Evolutionary conservation across 2,329 filamentous ascomycete species (phyloP), one percentile per base, ranked within the genome.

Genomic region (Cryphonectria parasitica): DNA sequence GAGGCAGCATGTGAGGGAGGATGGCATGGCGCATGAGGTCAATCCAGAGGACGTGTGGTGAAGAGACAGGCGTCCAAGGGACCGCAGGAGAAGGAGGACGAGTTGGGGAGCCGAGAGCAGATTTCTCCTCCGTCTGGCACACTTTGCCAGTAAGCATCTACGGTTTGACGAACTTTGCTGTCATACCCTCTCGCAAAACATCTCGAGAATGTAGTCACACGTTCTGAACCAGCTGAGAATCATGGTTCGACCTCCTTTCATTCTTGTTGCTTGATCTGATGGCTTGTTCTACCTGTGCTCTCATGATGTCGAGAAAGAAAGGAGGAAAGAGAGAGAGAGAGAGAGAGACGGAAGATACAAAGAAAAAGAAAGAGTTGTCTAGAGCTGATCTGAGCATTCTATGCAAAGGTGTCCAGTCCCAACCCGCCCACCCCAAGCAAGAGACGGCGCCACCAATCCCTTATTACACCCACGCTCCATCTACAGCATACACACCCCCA

Each of bases 21-120:
- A 95, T 75, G 96, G 96, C 25, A 92, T 96, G 83, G 86, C 89
- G 71, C 90, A 93, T 78, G 86, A 88, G 75, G 94, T 99, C 36
- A 84, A 88, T 64, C 93, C 95, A 1, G 90, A 93, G 72, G 93
- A 98, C 82, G 95, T 99, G 67, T 98, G 92, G 90, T 95, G 80
- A 85, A 68, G 41, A 56, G 15, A 45, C 19, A 25, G 45, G n/a
- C n/a, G n/a, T n/a, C n/a, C n/a, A 10, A 43, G 61, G 31, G 39
- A n/a, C 5, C 5, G 3, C 39, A n/a, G 31, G 56, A n/a, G 7
- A 2, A 36, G 56, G 4, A 43, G 61, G 17, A 39, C 13, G 7
- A 39, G n/a, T 19, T 1, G 31, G 19, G 11, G 31, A n/a, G n/a
- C 28, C 19, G 56, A 36, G 56, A 36, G 34, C 58, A 36, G 58